phyloP scores from a whole-genome alignment of 164 flowering plant species.

The Magnolia sinica region DNA sequence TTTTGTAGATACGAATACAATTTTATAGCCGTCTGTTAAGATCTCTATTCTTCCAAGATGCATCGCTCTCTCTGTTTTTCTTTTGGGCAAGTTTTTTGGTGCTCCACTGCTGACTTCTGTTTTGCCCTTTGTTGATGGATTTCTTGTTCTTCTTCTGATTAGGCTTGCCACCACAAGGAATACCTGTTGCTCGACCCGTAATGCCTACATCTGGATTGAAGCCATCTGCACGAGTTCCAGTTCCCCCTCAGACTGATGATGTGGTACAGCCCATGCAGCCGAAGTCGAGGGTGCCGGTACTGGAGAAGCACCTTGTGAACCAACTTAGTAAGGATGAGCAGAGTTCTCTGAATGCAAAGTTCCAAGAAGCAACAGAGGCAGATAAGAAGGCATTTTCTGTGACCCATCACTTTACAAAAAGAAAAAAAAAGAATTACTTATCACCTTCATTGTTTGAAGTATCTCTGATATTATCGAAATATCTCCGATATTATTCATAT shows the following conservation, averaged over 20 bases:
- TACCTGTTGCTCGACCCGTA: slow-evolving; percentile 44
- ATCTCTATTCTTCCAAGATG: background rate
- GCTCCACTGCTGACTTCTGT: background rate
- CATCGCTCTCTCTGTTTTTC: background rate
- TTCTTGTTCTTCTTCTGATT: slow-evolving; percentile 6
- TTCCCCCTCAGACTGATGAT: slow-evolving; percentile 34
- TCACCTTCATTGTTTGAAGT: too few species aligned
- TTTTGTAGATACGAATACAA: background rate
- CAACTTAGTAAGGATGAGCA: slow-evolving; percentile 91
- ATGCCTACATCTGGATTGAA: slow-evolving; percentile 39
- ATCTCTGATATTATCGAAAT: too few species aligned
- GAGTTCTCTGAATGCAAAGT: slow-evolving; percentile 59
- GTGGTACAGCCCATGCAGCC: slow-evolving; percentile 40
- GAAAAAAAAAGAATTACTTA: too few species aligned
- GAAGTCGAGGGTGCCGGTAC: slow-evolving; percentile 70
- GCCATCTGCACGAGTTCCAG: slow-evolving; percentile 45
- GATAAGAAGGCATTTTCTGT: slow-evolving; percentile 57
- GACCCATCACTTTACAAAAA: background rate
- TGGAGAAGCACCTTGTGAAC: slow-evolving; percentile 80
- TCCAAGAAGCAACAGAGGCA: slow-evolving; percentile 76
- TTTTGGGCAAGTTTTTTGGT: background rate
- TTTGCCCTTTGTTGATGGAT: background rate
- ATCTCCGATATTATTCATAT: too few species aligned
- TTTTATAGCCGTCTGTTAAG: background rate
- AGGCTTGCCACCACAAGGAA: slow-evolving; percentile 60